A percentile compares a stretch with the other conserved stretches of the same genome.
Evolutionary conservation across 495 filamentous ascomycete genomes (phyloP).

Genomic region (Chlorociboria aeruginascens): DNA sequence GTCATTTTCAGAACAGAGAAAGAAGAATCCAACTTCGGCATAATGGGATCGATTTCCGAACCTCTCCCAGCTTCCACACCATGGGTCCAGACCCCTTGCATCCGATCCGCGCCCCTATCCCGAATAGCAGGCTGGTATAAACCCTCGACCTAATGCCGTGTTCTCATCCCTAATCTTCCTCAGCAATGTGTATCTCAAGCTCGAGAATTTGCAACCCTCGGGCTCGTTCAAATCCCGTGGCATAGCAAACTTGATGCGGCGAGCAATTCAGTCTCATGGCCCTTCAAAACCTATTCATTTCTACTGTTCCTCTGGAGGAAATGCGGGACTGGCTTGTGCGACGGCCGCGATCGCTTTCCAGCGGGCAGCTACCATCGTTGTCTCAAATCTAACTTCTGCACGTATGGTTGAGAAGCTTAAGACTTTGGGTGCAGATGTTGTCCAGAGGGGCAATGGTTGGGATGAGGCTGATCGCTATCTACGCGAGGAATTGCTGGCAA

Average conservation of each 20-base stretch:
- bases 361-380: constrained; percentile 71
- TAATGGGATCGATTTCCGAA: constrained; percentile 8
- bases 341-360: constrained; percentile 58
- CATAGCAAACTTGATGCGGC: constrained; percentile 68
- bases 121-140: constrained; percentile 17
- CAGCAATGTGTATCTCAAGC: constrained; percentile 67
- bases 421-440: constrained; percentile 30
- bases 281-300: constrained; percentile 47
- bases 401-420: constrained; percentile 66
- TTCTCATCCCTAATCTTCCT: background rate
- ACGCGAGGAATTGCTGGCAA: constrained; percentile 45
- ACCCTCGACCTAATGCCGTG: background rate
- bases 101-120: constrained; percentile 12
- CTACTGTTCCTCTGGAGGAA: constrained; percentile 81
- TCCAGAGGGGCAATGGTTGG: constrained; percentile 63
- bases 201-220: constrained; percentile 85
- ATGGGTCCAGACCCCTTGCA: constrained; percentile 16
- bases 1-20: background rate
- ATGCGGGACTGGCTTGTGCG: constrained; percentile 85
- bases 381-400: constrained; percentile 53
- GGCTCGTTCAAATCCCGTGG: constrained; percentile 94
- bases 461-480: constrained; percentile 66
- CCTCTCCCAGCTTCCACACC: background rate
- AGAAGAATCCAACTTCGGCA: background rate
- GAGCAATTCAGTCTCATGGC: constrained; percentile 27